These are phyloP conservation scores for Hippophae tibetana DNA, from an alignment of 306 rosid species.

Conservation along the genomic window DNA sequence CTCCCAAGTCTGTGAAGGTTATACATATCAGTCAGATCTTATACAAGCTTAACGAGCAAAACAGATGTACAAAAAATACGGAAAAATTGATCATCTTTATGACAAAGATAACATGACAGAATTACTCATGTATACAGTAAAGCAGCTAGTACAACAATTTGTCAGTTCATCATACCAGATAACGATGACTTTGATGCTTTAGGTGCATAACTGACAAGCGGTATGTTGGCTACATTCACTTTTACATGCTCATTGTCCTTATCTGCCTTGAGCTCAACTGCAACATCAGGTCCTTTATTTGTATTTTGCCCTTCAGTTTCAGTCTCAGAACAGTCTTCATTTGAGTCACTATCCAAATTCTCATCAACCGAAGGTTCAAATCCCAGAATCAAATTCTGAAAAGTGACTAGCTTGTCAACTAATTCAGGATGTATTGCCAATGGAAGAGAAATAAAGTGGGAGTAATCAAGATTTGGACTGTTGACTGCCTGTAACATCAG, in stretches of 20 bases:
- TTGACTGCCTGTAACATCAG: slow-evolving; percentile 44
- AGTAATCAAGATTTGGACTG: slow-evolving; percentile 72
- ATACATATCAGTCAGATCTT: slow-evolving; percentile 17
- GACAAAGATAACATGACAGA: neutral
- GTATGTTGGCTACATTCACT: slow-evolving; percentile 46
- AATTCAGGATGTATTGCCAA: slow-evolving; percentile 83
- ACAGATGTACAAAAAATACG: slow-evolving; percentile 4
- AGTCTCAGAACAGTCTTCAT: slow-evolving; percentile 32
- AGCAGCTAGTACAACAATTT: too few relatives aligned
- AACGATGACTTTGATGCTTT: slow-evolving; percentile 39
- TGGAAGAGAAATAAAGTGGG: slow-evolving; percentile 94
- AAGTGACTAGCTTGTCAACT: slow-evolving; percentile 60
- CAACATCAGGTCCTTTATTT: slow-evolving; percentile 42
- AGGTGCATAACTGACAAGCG: slow-evolving; percentile 55
- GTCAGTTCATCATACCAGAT: too few relatives aligned
- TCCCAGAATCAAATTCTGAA: slow-evolving; percentile 63
- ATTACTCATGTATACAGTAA: slow-evolving; percentile 4
- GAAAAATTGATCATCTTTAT: slow-evolving; percentile 3
- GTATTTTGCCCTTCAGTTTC: slow-evolving; percentile 37
- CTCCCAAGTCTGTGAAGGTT: slow-evolving; percentile 45
- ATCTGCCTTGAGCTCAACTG: slow-evolving; percentile 46
- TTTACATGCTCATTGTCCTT: slow-evolving; percentile 34
- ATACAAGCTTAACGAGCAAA: neutral
- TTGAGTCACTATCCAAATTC: slow-evolving; percentile 33
- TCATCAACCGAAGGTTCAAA: slow-evolving; percentile 29